Conservation (phyloP, 2,329 filamentous ascomycete species). For the Fusarium sp. region DNA sequence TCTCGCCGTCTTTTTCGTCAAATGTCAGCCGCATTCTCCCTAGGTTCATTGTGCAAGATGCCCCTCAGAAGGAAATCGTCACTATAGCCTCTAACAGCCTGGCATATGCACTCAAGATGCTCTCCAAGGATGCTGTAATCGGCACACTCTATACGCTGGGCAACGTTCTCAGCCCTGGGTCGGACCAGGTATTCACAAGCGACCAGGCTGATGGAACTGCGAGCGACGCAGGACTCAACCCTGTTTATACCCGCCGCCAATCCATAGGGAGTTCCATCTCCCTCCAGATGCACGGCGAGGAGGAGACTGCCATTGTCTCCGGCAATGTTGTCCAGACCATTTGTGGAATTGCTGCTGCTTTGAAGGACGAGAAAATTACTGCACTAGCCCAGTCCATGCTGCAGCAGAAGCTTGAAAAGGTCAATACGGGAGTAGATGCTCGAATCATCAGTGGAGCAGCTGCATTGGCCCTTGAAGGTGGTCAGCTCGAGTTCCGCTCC, state of each 20-base stretch:
- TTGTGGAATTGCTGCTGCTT: constrained; percentile 84
- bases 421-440: constrained; percentile 82
- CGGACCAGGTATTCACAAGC: constrained; percentile 65
- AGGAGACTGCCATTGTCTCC: constrained; percentile 81
- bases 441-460: constrained; percentile 88
- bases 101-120: constrained; percentile 79
- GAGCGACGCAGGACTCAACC: constrained; percentile 53
- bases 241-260: constrained; percentile 65
- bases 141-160: constrained; percentile 96
- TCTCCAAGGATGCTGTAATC: constrained; percentile 93
- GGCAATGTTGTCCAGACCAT: constrained; percentile 95
- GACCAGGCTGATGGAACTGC: constrained; percentile 58
- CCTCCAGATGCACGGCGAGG: constrained; percentile 77
- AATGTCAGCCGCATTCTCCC: constrained; percentile 82
- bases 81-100: constrained; percentile 84
- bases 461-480: constrained; percentile 78
- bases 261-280: constrained; percentile 83
- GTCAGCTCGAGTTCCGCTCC: constrained; percentile 83
- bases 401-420: constrained; percentile 91
- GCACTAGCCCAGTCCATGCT: constrained; percentile 95
- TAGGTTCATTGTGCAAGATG: constrained; percentile 87
- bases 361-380: constrained; percentile 89
- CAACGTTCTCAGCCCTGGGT: constrained; percentile 85
- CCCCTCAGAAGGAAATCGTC: constrained; percentile 75
- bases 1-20: constrained; percentile 78